Evolutionary conservation across 768 basidiomycete genomes (phyloP).

Genomic region (Russula abietina): DNA sequence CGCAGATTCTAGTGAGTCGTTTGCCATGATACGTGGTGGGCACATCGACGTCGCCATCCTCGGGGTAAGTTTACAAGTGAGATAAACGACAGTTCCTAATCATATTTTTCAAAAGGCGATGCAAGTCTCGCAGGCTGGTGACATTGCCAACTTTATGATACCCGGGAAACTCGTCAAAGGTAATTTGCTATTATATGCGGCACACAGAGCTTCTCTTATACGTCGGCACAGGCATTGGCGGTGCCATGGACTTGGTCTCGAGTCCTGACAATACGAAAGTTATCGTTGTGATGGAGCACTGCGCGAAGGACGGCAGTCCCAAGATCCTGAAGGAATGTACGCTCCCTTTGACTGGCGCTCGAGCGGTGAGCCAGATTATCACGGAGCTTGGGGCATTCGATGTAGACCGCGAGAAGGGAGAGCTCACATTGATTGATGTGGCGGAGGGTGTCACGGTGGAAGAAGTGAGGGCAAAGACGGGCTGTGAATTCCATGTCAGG

Average conservation of each 20-base stretch:
- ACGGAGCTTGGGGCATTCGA: constrained; percentile 90
- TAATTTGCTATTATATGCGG: constrained; percentile 21
- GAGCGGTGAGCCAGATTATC: constrained; percentile 84
- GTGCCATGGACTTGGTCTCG: constrained; percentile 94
- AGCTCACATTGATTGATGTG: constrained; percentile 70
- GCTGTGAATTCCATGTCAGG: constrained; percentile 67
- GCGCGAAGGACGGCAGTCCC: constrained; percentile 80
- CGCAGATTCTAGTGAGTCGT: constrained; percentile 89
- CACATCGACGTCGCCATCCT: constrained; percentile 92
- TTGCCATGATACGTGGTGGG: constrained; percentile 96
- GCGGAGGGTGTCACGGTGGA: constrained; percentile 81
- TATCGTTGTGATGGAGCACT: constrained; percentile 86
- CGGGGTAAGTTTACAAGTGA: constrained; percentile 53
- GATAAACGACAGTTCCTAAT: constrained; percentile 7
- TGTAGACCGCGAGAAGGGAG: constrained; percentile 70
- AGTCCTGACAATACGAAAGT: constrained; percentile 95
- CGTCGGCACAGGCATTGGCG: constrained; percentile 67
- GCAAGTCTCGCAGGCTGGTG: constrained; percentile 90
- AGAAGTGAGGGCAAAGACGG: constrained; percentile 83
- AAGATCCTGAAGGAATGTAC: constrained; percentile 80
- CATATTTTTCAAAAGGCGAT: constrained; percentile 55
- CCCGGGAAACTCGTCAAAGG: constrained; percentile 90
- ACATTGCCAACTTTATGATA: constrained; percentile 98
- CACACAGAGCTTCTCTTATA: background rate
- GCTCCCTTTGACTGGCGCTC: constrained; percentile 84